Conservation (phyloP, 2,329 filamentous ascomycete genomes). For the Verticillium tricorpus region DNA sequence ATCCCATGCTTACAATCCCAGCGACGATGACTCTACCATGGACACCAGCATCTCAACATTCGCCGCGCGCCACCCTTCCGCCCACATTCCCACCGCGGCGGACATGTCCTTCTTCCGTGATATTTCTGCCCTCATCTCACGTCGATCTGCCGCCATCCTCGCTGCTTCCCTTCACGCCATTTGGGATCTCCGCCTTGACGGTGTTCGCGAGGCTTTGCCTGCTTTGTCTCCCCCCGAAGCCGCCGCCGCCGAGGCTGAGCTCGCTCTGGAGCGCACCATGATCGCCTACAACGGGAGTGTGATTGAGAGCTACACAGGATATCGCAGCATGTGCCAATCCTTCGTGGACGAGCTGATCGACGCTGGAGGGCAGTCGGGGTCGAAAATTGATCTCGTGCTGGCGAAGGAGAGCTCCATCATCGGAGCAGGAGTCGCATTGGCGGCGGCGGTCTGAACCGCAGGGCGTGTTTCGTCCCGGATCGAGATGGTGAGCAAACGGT, state of each 20-base stretch:
- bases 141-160: constrained; percentile 54
- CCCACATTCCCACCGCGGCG: constrained; percentile 29
- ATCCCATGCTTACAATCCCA: neutral
- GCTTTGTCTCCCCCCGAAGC: constrained; percentile 18
- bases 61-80: constrained; percentile 42
- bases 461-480: neutral
- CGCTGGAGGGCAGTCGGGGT: constrained; percentile 19
- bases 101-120: constrained; percentile 50
- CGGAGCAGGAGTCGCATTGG: constrained; percentile 69
- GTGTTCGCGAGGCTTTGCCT: constrained; percentile 31
- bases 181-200: constrained; percentile 51
- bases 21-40: constrained; percentile 19
- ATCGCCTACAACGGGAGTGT: constrained; percentile 80
- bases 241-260: constrained; percentile 44
- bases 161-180: constrained; percentile 55
- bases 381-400: constrained; percentile 57
- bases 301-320: constrained; percentile 72
- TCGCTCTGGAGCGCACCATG: constrained; percentile 42
- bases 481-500: neutral
- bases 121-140: constrained; percentile 50
- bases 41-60: constrained; percentile 44
- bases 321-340: constrained; percentile 56
- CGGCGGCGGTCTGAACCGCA: constrained; percentile 17
- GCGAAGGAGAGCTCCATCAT: constrained; percentile 71
- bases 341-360: constrained; percentile 58